Percentiles rank a stretch among this genome's conserved stretches.
Conservation (phyloP, 2,329 filamentous ascomycete genomes). For the Claviceps spartinae region DNA sequence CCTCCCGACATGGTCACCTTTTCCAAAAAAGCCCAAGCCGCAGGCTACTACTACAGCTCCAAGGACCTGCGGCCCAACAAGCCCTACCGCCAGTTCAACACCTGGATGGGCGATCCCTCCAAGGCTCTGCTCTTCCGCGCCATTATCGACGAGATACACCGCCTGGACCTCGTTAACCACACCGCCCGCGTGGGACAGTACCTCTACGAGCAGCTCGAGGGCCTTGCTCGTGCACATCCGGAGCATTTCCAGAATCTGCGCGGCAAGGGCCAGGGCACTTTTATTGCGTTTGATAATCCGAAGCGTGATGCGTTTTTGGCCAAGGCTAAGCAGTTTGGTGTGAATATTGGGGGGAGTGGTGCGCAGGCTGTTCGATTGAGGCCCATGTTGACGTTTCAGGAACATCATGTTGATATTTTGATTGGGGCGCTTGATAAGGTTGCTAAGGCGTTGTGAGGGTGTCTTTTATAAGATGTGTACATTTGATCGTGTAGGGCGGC, state of each 20-base stretch:
- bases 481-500: too few relatives aligned
- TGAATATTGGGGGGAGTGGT: conserved; percentile 82
- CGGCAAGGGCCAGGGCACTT: conserved; percentile 79
- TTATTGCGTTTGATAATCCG: conserved; percentile 83
- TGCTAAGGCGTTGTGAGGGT: conserved; percentile 29
- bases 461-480: too few relatives aligned
- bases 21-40: conserved; percentile 88
- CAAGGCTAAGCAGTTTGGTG: conserved; percentile 63
- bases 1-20: conserved; percentile 93
- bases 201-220: conserved; percentile 56
- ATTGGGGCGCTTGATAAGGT: conserved; percentile 68
- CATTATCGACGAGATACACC: conserved; percentile 70
- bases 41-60: conserved; percentile 84
- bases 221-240: conserved; percentile 57
- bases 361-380: conserved; percentile 61
- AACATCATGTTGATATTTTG: conserved; percentile 78
- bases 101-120: conserved; percentile 89
- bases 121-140: conserved; percentile 74
- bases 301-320: conserved; percentile 65
- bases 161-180: conserved; percentile 62
- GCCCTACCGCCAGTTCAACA: conserved; percentile 94
- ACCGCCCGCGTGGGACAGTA: conserved; percentile 70
- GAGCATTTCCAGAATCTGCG: conserved; percentile 69
- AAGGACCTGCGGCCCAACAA: conserved; percentile 72
- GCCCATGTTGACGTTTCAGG: conserved; percentile 88